Percentiles rank a stretch among this genome's conserved stretches.
Conservation (phyloP, 73 alveolate genomes). For the Urostyla sp. region DNA sequence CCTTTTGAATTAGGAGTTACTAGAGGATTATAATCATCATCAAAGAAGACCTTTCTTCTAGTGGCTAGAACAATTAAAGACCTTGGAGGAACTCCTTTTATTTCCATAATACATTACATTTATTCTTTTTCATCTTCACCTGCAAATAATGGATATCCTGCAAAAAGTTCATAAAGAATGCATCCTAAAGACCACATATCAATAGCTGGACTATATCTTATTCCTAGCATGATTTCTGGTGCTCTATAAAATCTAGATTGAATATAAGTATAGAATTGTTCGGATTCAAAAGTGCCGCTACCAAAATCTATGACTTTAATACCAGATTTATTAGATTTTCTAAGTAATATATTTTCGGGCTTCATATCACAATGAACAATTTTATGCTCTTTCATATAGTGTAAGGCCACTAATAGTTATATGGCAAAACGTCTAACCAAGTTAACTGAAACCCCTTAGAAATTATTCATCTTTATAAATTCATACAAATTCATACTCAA, state of each 20-base stretch:
- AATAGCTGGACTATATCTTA: constrained; percentile 68
- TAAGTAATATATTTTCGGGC: constrained; percentile 88
- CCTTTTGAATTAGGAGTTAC: constrained; percentile 68
- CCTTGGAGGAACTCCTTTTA: constrained; percentile 86
- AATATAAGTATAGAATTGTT: constrained; percentile 72
- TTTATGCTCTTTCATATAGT: constrained; percentile 69
- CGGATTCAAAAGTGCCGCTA: constrained; percentile 72
- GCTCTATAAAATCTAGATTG: constrained; percentile 71
- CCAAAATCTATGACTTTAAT: constrained; percentile 90
- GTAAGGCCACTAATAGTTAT: constrained; percentile 72
- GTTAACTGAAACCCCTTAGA: constrained; percentile 74
- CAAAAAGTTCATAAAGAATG: constrained; percentile 63
- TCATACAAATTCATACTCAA: constrained; percentile 71
- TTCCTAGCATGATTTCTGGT: constrained; percentile 72
- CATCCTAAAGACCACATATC: constrained; percentile 80
- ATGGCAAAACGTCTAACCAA: constrained; percentile 54
- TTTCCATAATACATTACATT: constrained; percentile 83
- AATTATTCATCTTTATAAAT: constrained; percentile 62
- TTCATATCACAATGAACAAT: constrained; percentile 90
- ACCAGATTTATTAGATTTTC: constrained; percentile 73
- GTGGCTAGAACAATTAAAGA: constrained; percentile 65
- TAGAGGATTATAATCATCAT: constrained; percentile 60
- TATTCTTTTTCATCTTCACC: constrained; percentile 83
- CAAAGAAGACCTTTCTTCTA: constrained; percentile 69
- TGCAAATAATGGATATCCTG: constrained; percentile 74